A percentile compares a stretch with the other conserved stretches of the same genome.
Evolutionary conservation across 495 filamentous ascomycete species (phyloP).

Genomic region (Corynascus novoguineensis): DNA sequence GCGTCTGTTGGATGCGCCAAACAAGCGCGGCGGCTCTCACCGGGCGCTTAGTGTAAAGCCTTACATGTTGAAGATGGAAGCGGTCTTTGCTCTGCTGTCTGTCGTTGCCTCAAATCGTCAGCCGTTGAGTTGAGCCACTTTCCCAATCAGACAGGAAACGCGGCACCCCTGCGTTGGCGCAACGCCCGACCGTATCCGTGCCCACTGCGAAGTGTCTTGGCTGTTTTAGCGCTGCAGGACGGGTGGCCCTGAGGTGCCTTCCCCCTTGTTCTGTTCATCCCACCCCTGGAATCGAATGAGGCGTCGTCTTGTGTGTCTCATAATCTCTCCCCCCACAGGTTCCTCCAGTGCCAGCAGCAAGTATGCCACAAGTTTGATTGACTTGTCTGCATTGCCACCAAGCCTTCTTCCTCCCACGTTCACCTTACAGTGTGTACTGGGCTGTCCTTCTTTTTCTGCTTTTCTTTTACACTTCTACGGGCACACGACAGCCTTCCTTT

Average conservation of each 20-base stretch:
- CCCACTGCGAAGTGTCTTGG: too few relatives aligned
- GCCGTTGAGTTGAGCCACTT: neutral
- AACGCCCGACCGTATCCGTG: too few relatives aligned
- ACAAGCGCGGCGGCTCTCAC: neutral
- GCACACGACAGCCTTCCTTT: neutral
- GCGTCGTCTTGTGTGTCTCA: slow-evolving; percentile 2
- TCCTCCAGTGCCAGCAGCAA: neutral
- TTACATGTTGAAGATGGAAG: neutral
- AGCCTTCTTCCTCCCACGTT: neutral
- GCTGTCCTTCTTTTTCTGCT: neutral
- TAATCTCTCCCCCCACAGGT: neutral
- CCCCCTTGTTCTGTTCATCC: neutral
- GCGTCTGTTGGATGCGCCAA: neutral
- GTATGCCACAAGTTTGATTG: slow-evolving; percentile 7
- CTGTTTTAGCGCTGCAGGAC: neutral
- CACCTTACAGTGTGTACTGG: neutral
- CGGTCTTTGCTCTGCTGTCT: neutral
- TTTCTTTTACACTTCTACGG: neutral
- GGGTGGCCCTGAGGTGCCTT: neutral
- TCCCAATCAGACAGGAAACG: too few relatives aligned
- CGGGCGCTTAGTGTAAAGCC: neutral
- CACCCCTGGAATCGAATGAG: neutral
- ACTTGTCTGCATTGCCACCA: neutral
- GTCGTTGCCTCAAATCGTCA: neutral
- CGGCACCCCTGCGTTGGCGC: too few relatives aligned